These are phyloP conservation scores for Phytophthora brassicae DNA, from an alignment of 352 stramenopile genomes.

Conservation along the genomic window DNA sequence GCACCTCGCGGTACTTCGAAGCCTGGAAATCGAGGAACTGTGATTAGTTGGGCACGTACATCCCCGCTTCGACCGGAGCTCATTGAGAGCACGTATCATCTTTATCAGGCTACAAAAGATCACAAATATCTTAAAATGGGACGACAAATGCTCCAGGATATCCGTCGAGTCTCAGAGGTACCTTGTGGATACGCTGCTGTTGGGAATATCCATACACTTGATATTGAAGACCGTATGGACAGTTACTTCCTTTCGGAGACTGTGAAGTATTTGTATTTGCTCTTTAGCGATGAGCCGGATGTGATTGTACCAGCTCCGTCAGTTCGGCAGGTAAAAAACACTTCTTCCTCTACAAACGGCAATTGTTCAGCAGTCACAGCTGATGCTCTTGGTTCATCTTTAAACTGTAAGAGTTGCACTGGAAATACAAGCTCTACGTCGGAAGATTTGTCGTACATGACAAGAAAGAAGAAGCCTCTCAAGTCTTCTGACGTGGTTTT, in stretches of 20 bases:
- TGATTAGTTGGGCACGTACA: conserved; percentile 78
- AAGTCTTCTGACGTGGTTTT: conserved; percentile 79
- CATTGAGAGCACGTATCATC: conserved; percentile 96
- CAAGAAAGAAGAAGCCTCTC: conserved; percentile 35
- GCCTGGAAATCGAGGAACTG: conserved; percentile 34
- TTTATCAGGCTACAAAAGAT: conserved; percentile 90
- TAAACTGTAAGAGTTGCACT: conserved; percentile 6
- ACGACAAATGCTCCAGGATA: conserved; percentile 84
- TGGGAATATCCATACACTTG: conserved; percentile 88
- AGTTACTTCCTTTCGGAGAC: conserved; percentile 99
- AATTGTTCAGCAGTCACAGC: not conserved
- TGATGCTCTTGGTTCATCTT: not conserved
- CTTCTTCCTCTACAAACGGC: conserved; percentile 3
- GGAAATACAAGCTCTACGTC: conserved; percentile 12
- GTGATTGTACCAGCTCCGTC: conserved; percentile 58
- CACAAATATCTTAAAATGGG: conserved; percentile 91
- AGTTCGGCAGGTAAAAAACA: conserved; percentile 1
- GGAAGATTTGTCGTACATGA: conserved; percentile 11
- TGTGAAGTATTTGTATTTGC: conserved; percentile 98
- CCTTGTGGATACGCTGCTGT: conserved; percentile 93
- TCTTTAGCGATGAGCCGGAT: conserved; percentile 94
- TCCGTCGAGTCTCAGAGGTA: conserved; percentile 86
- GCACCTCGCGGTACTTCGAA: conserved; percentile 27
- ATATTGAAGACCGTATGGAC: conserved; percentile 97
- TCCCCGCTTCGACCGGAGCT: conserved; percentile 97